Percentiles rank a stretch among this genome's conserved stretches.
These are phyloP conservation scores for Recurvomyces mirabilis DNA, from an alignment of 495 filamentous ascomycete genomes.

Conservation along the genomic window DNA sequence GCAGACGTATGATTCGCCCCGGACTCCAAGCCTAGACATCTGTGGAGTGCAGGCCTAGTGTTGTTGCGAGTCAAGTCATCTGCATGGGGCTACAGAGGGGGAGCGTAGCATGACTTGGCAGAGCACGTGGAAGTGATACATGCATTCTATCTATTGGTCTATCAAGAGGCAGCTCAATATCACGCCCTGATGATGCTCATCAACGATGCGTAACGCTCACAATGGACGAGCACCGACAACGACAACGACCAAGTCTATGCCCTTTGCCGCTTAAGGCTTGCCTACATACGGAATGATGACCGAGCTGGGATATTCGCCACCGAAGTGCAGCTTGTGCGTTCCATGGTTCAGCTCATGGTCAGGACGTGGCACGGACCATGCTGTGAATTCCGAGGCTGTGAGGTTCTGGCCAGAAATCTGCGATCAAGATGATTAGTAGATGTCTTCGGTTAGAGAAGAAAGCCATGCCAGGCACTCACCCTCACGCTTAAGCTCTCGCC, in stretches of 20 bases:
- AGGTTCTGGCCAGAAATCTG: slow-evolving; percentile 32
- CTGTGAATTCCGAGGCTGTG: slow-evolving; percentile 30
- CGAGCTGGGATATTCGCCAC: slow-evolving; percentile 28
- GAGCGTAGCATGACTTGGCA: no score
- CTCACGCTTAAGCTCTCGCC: neutral
- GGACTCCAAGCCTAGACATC: no score
- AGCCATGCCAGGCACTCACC: neutral
- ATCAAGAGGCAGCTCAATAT: no score
- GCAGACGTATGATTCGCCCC: no score
- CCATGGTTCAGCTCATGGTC: slow-evolving; percentile 32
- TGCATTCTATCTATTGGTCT: no score
- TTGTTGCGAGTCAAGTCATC: no score
- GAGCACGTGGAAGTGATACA: no score
- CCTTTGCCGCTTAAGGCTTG: neutral
- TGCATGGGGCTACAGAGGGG: no score
- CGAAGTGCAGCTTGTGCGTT: slow-evolving; percentile 27
- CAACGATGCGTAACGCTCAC: no score
- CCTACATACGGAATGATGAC: slow-evolving; percentile 31
- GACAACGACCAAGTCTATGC: neutral
- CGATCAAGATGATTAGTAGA: neutral
- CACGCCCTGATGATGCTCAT: no score
- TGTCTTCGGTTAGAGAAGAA: neutral
- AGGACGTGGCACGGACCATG: slow-evolving; percentile 27
- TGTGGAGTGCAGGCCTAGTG: no score
- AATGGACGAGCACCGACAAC: no score